Evolutionary conservation across 176 grass and related monocot species (phyloP).

Genomic region (Typha latifolia): DNA sequence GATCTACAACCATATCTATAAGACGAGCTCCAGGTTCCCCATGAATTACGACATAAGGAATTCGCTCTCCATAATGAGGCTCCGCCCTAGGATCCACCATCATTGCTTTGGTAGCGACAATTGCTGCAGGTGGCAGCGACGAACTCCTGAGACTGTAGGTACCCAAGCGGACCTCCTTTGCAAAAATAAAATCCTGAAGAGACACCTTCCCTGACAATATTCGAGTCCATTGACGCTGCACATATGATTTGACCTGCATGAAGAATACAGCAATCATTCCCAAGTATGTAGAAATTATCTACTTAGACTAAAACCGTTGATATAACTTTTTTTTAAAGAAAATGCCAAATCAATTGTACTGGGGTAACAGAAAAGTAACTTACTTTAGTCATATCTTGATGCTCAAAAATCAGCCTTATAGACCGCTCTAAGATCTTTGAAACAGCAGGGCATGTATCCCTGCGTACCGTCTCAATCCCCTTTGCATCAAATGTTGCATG

Average conservation of each 20-base stretch:
- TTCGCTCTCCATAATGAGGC: constrained; percentile 67
- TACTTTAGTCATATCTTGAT: constrained; percentile 68
- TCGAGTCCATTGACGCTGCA: constrained; percentile 71
- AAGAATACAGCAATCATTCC: constrained; percentile 17
- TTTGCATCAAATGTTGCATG: constrained; percentile 83
- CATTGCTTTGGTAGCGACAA: constrained; percentile 83
- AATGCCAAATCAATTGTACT: neutral
- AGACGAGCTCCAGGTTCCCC: constrained; percentile 92
- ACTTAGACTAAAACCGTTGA: neutral
- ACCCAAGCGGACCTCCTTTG: constrained; percentile 78
- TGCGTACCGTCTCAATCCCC: constrained; percentile 88
- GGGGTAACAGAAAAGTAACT: constrained; percentile 7
- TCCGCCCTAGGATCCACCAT: constrained; percentile 64
- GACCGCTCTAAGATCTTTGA: constrained; percentile 88
- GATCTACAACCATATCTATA: constrained; percentile 77
- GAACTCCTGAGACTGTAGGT: constrained; percentile 58
- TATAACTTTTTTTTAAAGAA: neutral
- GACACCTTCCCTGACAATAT: constrained; percentile 82
- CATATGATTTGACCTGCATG: constrained; percentile 69
- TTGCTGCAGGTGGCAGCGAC: constrained; percentile 78
- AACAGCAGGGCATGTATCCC: constrained; percentile 83
- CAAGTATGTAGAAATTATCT: neutral
- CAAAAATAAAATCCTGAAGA: constrained; percentile 85
- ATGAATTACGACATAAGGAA: constrained; percentile 81
- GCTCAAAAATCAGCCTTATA: constrained; percentile 85